Conservation (phyloP, 139 green algal species). For the Picochlorum sp. region DNA sequence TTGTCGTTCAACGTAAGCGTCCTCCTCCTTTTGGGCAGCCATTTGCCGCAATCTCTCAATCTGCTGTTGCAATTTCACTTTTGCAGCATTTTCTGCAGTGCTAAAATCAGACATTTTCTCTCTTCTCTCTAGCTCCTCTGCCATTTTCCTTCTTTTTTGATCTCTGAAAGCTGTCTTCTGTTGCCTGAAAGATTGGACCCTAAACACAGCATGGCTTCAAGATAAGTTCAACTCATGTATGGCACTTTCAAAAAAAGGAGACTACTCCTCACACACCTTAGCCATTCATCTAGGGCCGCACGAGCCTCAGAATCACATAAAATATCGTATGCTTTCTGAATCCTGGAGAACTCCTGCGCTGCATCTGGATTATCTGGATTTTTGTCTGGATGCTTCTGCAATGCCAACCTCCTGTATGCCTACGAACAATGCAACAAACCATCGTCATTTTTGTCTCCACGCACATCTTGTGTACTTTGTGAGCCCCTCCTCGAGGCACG, state of each 20-base stretch:
- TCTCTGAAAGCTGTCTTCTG: slow-evolving; percentile 34
- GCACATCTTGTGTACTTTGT: background rate
- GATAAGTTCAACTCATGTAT: background rate
- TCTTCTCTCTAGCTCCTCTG: slow-evolving; percentile 55
- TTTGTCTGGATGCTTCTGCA: slow-evolving; percentile 79
- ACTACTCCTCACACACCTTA: background rate
- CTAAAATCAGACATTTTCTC: slow-evolving; percentile 36
- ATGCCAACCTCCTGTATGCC: slow-evolving; percentile 58
- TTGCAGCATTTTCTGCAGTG: slow-evolving; percentile 20
- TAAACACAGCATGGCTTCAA: background rate
- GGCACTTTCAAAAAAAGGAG: slow-evolving; percentile 37
- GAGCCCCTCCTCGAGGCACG: background rate
- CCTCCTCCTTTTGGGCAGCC: slow-evolving; percentile 17
- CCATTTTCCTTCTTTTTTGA: slow-evolving; percentile 71
- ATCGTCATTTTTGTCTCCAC: background rate
- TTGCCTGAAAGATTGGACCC: background rate
- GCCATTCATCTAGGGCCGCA: slow-evolving; percentile 49
- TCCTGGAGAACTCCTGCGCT: slow-evolving; percentile 62
- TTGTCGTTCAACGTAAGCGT: background rate
- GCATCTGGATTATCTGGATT: slow-evolving; percentile 41
- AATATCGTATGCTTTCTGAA: slow-evolving; percentile 80
- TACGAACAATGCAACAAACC: slow-evolving; percentile 16
- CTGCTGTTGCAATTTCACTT: slow-evolving; percentile 32
- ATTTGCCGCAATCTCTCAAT: slow-evolving; percentile 48
- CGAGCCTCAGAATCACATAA: slow-evolving; percentile 57